phyloP scores from a whole-genome alignment of 2,329 filamentous ascomycete species.

The Aspergillus tanneri region DNA sequence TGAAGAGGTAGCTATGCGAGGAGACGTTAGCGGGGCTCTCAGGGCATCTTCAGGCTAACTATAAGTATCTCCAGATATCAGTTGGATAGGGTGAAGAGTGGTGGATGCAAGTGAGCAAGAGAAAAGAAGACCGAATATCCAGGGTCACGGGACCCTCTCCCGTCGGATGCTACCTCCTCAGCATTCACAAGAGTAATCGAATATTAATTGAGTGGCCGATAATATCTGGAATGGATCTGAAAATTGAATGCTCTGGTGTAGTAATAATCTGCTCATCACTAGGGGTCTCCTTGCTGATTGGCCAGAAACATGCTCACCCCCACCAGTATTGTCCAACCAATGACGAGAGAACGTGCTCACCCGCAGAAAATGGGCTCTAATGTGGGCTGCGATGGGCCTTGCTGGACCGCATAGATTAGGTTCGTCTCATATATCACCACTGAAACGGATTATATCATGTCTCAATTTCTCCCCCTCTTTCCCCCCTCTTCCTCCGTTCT shows the following conservation, averaged over 20 bases:
- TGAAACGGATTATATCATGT: not conserved
- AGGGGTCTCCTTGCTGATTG: not conserved
- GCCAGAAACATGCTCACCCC: conserved; percentile 19
- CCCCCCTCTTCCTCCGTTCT: not conserved
- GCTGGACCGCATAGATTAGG: conserved; percentile 1
- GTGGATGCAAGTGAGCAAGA: not conserved
- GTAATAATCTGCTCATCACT: conserved; percentile 19
- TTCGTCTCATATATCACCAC: not conserved
- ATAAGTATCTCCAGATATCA: no score
- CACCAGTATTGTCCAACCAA: conserved; percentile 2
- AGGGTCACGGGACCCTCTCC: no score
- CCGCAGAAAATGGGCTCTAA: conserved; percentile 20
- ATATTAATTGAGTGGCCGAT: not conserved
- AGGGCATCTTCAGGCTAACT: not conserved
- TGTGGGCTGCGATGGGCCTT: conserved; percentile 4
- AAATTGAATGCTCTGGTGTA: not conserved
- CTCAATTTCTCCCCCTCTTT: not conserved
- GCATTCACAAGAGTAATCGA: no score
- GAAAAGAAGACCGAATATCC: no score
- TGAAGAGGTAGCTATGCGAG: not conserved
- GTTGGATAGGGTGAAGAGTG: not conserved
- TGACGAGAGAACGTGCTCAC: not conserved
- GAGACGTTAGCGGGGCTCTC: not conserved
- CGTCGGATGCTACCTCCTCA: no score
- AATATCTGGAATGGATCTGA: not conserved